Percentiles rank a stretch among this genome's conserved stretches.
Evolutionary conservation across 176 grass and related monocot species (phyloP).

Genomic region (Aegilops umbellulata): DNA sequence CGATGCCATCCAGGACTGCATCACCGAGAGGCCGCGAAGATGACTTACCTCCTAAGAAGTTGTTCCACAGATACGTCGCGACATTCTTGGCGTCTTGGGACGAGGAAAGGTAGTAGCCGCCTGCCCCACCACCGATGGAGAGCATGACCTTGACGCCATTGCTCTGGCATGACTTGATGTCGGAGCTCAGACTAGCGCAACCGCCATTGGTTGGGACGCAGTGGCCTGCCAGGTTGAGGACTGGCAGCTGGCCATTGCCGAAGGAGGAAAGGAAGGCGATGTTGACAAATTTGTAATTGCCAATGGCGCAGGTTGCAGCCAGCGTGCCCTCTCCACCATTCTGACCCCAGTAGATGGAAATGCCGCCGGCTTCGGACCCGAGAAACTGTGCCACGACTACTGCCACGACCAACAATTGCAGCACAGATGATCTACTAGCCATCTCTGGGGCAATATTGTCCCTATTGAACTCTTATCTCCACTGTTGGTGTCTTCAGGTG

Average conservation of each 20-base stretch:
- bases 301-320: not conserved
- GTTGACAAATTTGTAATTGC: not conserved
- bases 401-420: not conserved
- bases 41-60: not conserved
- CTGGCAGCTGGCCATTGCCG: not conserved
- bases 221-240: not conserved
- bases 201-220: not conserved
- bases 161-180: not conserved
- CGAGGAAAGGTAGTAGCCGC: not conserved
- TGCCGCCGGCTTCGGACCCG: not conserved
- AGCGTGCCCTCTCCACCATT: not conserved
- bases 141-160: not conserved
- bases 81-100: not conserved
- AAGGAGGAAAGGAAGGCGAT: not conserved
- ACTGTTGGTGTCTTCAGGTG: not conserved
- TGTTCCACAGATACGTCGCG: not conserved
- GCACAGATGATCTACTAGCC: not conserved
- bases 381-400: not conserved
- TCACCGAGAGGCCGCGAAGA: not conserved
- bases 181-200: not conserved
- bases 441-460: not conserved
- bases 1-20: not conserved
- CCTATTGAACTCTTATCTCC: not conserved
- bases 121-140: not conserved
- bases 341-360: not conserved